Conservation (phyloP, 2,329 filamentous ascomycete genomes). For the Diaporthe longicolla region DNA sequence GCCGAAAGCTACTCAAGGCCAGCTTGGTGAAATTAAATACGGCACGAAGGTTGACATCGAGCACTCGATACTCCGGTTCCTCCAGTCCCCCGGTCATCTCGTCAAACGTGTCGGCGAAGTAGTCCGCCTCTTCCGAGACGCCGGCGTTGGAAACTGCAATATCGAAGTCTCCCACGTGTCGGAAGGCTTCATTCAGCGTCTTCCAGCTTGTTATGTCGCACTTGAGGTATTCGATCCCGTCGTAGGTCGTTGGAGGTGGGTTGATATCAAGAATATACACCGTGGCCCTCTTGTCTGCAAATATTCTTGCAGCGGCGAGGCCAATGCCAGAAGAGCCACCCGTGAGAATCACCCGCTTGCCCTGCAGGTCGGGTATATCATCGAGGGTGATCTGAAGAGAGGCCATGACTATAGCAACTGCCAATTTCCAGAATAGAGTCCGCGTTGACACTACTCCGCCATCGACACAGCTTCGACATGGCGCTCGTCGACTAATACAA, state of each 20-base stretch:
- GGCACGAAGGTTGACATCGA: too few species aligned
- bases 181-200: slow-evolving; percentile 46
- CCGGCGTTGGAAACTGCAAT: slow-evolving; percentile 44
- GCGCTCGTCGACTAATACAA: neutral
- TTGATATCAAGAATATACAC: slow-evolving; percentile 48
- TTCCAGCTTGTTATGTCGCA: slow-evolving; percentile 50
- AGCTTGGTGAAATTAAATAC: too few species aligned
- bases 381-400: neutral
- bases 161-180: neutral
- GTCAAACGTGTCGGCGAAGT: too few species aligned
- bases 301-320: slow-evolving; percentile 50
- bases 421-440: neutral
- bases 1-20: too few species aligned
- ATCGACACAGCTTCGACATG: neutral
- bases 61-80: too few species aligned
- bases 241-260: slow-evolving; percentile 43
- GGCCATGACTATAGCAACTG: neutral
- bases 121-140: slow-evolving; percentile 45
- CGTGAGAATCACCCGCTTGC: slow-evolving; percentile 19
- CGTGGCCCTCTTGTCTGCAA: slow-evolving; percentile 47
- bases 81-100: too few species aligned
- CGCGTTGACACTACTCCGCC: neutral
- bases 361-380: slow-evolving; percentile 11
- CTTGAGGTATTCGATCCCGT: slow-evolving; percentile 43
- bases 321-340: slow-evolving; percentile 53